These are phyloP conservation scores for Naganishia kalamii DNA, from an alignment of 768 basidiomycete genomes.

Conservation along the genomic window DNA sequence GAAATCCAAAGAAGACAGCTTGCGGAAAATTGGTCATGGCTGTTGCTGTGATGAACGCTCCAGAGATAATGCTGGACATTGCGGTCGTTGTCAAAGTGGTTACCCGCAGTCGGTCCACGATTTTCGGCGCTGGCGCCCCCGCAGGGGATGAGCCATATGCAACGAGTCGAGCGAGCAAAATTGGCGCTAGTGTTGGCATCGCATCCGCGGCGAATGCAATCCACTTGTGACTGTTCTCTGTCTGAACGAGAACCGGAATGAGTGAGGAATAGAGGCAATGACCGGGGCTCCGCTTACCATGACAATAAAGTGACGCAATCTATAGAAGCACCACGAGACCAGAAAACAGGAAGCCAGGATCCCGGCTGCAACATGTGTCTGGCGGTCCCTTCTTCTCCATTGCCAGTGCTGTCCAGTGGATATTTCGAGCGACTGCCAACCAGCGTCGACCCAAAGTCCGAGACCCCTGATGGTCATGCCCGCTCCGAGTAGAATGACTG, in stretches of 20 bases:
- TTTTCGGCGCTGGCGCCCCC: not conserved
- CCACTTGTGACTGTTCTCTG: not conserved
- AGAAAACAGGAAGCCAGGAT: slow-evolving; percentile 11
- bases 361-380: not conserved
- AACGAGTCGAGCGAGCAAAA: slow-evolving; percentile 1
- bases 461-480: slow-evolving; percentile 82
- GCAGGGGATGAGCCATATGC: slow-evolving; percentile 24
- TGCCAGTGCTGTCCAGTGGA: slow-evolving; percentile 19
- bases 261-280: not conserved
- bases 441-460: slow-evolving; percentile 62
- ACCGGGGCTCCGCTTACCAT: not conserved
- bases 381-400: slow-evolving; percentile 17
- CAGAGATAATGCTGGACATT: slow-evolving; percentile 72
- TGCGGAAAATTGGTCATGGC: slow-evolving; percentile 91
- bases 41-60: slow-evolving; percentile 74
- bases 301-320: not conserved
- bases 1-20: slow-evolving; percentile 62
- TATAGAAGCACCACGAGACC: slow-evolving; percentile 19
- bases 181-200: not conserved
- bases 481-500: slow-evolving; percentile 72
- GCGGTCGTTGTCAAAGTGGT: slow-evolving; percentile 58
- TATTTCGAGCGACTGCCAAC: slow-evolving; percentile 48
- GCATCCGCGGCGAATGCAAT: not conserved
- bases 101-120: slow-evolving; percentile 22
- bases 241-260: not conserved